Conservation (phyloP, 225 moss, liverwort and hornwort species). For the Marchantia polymorpha region DNA sequence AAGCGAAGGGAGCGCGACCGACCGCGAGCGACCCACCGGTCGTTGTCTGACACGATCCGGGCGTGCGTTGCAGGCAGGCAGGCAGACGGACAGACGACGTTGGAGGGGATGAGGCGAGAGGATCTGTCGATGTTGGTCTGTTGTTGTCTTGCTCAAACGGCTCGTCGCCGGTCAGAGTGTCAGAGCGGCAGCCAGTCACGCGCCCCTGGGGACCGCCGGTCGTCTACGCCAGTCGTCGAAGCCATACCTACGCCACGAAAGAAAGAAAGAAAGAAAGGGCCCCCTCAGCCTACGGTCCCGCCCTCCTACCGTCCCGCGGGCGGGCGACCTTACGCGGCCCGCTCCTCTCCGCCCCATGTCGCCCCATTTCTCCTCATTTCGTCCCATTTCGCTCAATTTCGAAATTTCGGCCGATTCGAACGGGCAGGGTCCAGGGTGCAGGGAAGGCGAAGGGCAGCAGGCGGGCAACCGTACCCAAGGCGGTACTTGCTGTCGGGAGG, state of each 20-base stretch:
- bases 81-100: background rate
- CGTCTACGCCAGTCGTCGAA: background rate
- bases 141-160: slow-evolving; percentile 1
- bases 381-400: too few species aligned
- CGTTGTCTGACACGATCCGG: background rate
- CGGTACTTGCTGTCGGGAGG: background rate
- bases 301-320: background rate
- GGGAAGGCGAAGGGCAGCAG: background rate
- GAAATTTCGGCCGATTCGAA: too few species aligned
- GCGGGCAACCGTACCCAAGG: background rate
- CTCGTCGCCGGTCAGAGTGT: background rate
- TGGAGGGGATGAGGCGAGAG: background rate
- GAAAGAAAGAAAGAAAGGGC: too few species aligned
- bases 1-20: too few species aligned
- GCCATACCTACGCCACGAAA: background rate
- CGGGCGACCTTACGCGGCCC: too few species aligned
- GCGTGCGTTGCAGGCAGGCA: background rate
- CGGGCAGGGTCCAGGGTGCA: background rate
- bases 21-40: too few species aligned
- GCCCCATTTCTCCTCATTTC: too few species aligned
- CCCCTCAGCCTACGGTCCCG: too few species aligned
- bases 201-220: too few species aligned
- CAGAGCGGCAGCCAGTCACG: too few species aligned
- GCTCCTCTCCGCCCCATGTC: too few species aligned
- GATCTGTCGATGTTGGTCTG: background rate